Evolutionary conservation across 148 eudicot species (phyloP).

Genomic region (Simmondsia chinensis): DNA sequence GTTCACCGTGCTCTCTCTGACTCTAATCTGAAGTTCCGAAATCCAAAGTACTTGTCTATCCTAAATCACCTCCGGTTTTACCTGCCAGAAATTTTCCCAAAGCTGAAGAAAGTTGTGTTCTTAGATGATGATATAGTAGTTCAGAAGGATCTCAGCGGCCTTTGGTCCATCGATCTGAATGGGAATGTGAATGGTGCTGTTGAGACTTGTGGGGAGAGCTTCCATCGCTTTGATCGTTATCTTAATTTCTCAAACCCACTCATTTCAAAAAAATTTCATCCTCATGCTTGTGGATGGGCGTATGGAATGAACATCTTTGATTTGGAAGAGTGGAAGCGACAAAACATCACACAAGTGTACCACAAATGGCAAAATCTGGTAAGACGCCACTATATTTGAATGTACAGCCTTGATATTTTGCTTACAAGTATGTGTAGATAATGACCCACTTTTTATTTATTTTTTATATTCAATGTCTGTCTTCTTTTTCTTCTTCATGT

Average conservation of each 20-base stretch:
- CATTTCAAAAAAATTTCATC: slow-evolving; percentile 67
- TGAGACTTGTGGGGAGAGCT: slow-evolving; percentile 81
- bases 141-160: slow-evolving; percentile 70
- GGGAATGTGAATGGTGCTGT: slow-evolving; percentile 84
- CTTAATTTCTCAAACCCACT: slow-evolving; percentile 81
- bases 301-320: slow-evolving; percentile 87
- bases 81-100: slow-evolving; percentile 84
- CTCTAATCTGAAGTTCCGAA: slow-evolving; percentile 66
- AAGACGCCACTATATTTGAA: slow-evolving; percentile 5
- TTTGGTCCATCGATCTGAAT: slow-evolving; percentile 72
- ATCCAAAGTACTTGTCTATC: slow-evolving; percentile 81
- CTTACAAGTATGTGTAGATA: neutral
- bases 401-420: neutral
- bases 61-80: slow-evolving; percentile 92
- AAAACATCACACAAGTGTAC: slow-evolving; percentile 76
- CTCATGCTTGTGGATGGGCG: slow-evolving; percentile 94
- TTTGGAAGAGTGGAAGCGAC: slow-evolving; percentile 81
- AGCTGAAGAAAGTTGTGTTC: slow-evolving; percentile 69
- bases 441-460: no score
- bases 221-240: slow-evolving; percentile 82
- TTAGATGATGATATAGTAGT: slow-evolving; percentile 86
- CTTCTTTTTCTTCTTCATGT: neutral
- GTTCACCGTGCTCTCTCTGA: slow-evolving; percentile 59
- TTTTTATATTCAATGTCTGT: neutral
- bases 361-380: slow-evolving; percentile 92